These are phyloP conservation scores for Ascosphaera aggregata DNA, from an alignment of 2,329 filamentous ascomycete species.

Conservation along the genomic window DNA sequence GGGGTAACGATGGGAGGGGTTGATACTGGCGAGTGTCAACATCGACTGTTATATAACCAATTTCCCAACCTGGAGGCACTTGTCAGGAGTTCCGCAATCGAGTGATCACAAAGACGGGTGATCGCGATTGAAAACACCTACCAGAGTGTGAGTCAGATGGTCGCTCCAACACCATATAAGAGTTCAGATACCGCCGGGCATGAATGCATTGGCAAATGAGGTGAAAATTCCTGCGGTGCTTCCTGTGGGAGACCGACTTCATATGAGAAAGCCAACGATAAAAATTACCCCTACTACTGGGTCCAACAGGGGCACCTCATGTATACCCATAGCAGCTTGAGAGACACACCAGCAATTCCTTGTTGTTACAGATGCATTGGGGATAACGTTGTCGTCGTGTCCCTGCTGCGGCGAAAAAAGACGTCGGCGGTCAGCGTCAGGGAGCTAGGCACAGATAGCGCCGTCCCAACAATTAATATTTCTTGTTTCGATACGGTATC, in stretches of 20 bases:
- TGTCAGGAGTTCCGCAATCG: no score
- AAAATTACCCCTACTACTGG: background rate
- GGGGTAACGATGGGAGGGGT: background rate
- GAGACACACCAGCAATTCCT: background rate
- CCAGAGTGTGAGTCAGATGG: background rate
- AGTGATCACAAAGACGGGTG: no score
- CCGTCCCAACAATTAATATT: background rate
- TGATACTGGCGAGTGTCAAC: background rate
- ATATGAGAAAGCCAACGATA: no score
- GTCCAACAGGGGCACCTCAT: background rate
- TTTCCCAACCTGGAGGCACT: no score
- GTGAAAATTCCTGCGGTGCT: no score
- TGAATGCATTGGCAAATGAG: no score
- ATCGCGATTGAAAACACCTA: no score
- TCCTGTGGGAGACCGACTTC: no score
- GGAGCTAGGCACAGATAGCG: background rate
- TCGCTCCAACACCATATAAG: no score
- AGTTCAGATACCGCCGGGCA: background rate
- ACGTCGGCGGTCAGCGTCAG: background rate
- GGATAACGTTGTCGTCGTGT: background rate
- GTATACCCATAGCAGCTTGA: background rate
- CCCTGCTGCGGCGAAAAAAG: background rate
- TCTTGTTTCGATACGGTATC: background rate
- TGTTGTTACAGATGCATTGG: background rate
- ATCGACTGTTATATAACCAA: background rate